A percentile compares a stretch with the other conserved stretches of the same genome.
phyloP scores from a whole-genome alignment of 2,329 filamentous ascomycete genomes.

The Botrytis cinerea region DNA sequence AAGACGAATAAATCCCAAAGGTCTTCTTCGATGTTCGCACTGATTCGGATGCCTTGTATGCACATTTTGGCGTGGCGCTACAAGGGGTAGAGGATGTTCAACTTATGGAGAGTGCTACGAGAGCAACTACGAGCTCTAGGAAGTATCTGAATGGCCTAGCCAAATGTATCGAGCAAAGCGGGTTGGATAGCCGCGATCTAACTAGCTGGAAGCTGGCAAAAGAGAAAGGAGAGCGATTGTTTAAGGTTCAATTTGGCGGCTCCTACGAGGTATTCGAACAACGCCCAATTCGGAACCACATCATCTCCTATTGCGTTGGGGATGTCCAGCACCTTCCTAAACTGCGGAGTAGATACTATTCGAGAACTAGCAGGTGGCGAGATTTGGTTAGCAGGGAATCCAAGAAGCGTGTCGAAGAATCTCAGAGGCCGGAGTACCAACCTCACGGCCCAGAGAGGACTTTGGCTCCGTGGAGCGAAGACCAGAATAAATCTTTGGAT shows the following conservation, averaged over 20 bases:
- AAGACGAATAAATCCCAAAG: background rate
- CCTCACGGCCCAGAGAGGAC: background rate
- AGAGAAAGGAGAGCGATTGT: background rate
- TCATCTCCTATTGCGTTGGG: background rate
- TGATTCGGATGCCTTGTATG: background rate
- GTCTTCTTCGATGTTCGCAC: background rate
- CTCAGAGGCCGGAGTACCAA: background rate
- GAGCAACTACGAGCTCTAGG: background rate
- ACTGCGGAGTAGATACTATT: background rate
- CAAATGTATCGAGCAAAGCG: background rate
- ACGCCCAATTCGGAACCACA: background rate
- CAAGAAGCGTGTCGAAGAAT: background rate
- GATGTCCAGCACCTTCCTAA: background rate
- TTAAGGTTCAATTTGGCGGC: background rate
- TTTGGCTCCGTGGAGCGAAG: background rate
- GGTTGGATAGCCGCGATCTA: background rate
- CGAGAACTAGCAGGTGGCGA: background rate
- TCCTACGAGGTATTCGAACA: background rate
- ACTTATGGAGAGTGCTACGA: background rate
- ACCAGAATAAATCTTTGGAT: background rate
- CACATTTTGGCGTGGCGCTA: background rate
- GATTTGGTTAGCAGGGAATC: background rate
- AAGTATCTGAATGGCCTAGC: background rate
- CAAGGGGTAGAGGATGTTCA: background rate
- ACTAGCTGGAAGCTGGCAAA: background rate